Conservation (phyloP, 2,329 filamentous ascomycete species). For the Pestalotiopsis sp. region DNA sequence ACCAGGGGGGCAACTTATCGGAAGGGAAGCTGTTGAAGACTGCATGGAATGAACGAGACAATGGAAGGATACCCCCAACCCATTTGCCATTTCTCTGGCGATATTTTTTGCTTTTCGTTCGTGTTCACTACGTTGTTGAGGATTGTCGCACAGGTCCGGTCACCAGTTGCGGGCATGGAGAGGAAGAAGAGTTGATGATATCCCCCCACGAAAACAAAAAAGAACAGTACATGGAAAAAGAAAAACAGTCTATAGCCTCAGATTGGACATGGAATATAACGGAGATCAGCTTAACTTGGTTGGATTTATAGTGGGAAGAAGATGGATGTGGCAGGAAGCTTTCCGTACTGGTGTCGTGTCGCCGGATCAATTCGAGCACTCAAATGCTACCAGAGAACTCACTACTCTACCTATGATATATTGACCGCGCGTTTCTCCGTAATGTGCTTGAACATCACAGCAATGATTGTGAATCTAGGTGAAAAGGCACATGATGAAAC, state of each 20-base stretch:
- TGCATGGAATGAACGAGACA: slow-evolving; percentile 36
- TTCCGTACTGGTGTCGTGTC: slow-evolving; percentile 39
- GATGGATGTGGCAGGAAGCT: slow-evolving; percentile 35
- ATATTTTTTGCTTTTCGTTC: slow-evolving; percentile 24
- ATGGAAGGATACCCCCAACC: slow-evolving; percentile 37
- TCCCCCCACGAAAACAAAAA: neutral
- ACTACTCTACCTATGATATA: neutral
- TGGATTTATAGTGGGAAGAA: slow-evolving; percentile 24
- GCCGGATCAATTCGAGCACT: slow-evolving; percentile 37
- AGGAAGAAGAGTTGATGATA: slow-evolving; percentile 1
- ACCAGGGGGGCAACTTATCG: slow-evolving; percentile 8
- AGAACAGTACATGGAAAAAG: slow-evolving; percentile 10
- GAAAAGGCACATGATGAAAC: no score
- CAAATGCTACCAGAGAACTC: slow-evolving; percentile 3
- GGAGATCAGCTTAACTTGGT: slow-evolving; percentile 17
- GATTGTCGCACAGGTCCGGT: slow-evolving; percentile 28
- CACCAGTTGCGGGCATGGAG: slow-evolving; percentile 25
- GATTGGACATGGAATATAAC: slow-evolving; percentile 24
- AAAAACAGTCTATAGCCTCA: slow-evolving; percentile 14
- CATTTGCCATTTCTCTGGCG: slow-evolving; percentile 26
- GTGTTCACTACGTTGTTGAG: slow-evolving; percentile 31
- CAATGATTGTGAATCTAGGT: no score
- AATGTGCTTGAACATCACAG: no score
- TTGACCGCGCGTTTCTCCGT: no score
- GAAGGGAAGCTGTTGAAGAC: slow-evolving; percentile 25